Evolutionary conservation across 495 filamentous ascomycete species (phyloP).

Genomic region (Cercophora samala): DNA sequence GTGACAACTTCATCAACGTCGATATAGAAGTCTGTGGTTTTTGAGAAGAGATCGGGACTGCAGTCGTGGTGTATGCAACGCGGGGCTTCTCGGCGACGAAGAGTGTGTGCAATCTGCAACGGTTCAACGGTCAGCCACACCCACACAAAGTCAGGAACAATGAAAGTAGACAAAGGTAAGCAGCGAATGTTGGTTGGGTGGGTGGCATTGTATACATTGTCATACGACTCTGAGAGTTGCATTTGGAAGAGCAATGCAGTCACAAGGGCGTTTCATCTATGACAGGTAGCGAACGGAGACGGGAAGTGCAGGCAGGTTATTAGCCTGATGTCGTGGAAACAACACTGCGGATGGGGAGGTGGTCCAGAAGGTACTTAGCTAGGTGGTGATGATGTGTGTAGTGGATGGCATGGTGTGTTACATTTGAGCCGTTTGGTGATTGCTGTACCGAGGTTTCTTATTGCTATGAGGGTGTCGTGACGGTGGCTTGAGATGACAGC

Average conservation of each 20-base stretch:
- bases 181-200: neutral
- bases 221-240: neutral
- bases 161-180: neutral
- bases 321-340: neutral
- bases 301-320: neutral
- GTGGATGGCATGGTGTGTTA: neutral
- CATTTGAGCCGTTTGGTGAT: neutral
- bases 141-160: neutral
- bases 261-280: neutral
- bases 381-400: neutral
- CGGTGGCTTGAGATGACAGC: neutral
- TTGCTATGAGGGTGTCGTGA: neutral
- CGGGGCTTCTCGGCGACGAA: neutral
- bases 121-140: neutral
- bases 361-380: neutral
- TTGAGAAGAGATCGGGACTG: neutral
- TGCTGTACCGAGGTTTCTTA: neutral
- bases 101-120: neutral
- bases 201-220: neutral
- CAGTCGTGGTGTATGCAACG: neutral
- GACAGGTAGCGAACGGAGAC: neutral
- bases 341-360: neutral
- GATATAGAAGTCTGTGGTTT: neutral
- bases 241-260: neutral
- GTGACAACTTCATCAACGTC: neutral